A percentile compares a stretch with the other conserved stretches of the same genome.
Evolutionary conservation across 2,329 filamentous ascomycete genomes (phyloP).

Genomic region (Alternaria burnsii): DNA sequence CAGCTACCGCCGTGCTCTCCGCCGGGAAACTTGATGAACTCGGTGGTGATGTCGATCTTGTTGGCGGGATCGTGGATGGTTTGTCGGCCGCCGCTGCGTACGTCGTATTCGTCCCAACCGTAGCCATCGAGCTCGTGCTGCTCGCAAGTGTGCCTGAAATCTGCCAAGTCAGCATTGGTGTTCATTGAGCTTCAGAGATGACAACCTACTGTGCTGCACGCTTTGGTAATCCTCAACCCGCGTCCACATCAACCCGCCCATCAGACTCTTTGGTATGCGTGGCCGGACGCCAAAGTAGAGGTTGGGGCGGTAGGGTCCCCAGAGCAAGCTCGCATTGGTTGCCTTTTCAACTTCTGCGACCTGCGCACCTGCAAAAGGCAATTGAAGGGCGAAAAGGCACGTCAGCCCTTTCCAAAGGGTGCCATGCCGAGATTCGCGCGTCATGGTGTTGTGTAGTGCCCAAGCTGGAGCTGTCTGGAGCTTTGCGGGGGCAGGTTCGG

Average conservation of each 20-base stretch:
- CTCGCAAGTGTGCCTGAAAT: conserved; percentile 93
- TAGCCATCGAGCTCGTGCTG: conserved; percentile 96
- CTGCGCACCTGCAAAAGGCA: conserved; percentile 39
- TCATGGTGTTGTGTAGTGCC: conserved; percentile 28
- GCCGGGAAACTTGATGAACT: conserved; percentile 91
- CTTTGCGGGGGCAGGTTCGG: conserved; percentile 26
- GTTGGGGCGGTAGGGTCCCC: conserved; percentile 95
- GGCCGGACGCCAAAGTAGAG: conserved; percentile 92
- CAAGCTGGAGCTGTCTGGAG: conserved; percentile 23
- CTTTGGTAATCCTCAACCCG: conserved; percentile 80
- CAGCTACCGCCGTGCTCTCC: conserved; percentile 88
- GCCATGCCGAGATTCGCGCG: conserved; percentile 33
- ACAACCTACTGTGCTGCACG: conserved; percentile 75
- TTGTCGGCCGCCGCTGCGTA: conserved; percentile 84
- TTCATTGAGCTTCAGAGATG: neutral
- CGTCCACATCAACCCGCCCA: conserved; percentile 87
- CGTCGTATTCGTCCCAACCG: conserved; percentile 97
- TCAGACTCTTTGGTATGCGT: conserved; percentile 80
- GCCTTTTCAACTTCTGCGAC: conserved; percentile 54
- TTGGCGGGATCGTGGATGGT: conserved; percentile 91
- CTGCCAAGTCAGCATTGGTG: conserved; percentile 56
- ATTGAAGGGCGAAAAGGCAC: conserved; percentile 35
- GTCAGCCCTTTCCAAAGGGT: conserved; percentile 31
- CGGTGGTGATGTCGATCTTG: conserved; percentile 86
- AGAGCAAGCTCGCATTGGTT: conserved; percentile 85